Evolutionary conservation across 352 stramenopile genomes (phyloP), one percentile per base, ranked within the genome.

Genomic region (Thraustotheca clavata): DNA sequence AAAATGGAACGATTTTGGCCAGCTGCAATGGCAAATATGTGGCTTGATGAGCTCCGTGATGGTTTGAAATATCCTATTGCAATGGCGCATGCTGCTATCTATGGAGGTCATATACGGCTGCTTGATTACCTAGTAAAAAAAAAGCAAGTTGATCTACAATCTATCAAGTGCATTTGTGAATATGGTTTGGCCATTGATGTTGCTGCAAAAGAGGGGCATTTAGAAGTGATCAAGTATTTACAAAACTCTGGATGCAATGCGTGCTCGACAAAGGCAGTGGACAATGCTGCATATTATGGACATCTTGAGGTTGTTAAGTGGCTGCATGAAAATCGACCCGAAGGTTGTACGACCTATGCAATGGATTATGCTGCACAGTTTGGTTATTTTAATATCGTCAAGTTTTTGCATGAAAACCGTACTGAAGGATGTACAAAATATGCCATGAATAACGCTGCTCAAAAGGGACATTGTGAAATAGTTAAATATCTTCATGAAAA

Each of bases 301-400:
- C 55, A 63, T 24, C 38, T 63, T 38, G 6, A 63, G 16, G 55
- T 63, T 5, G 36, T 63, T 24, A 7, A 6, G 22, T 63, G 26
- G 6, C 55, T 63, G 18, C 18, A 24, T 16, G 9, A 54, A n/a
- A 38, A 63, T 24, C 55, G 55, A 31, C 39, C n/a, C 29, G 55
- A 63, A 24, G 55, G 55, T 9, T 63, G 55, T 38, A 14, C 27
- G 6, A 16, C 14, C 8, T 29, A 59, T 9, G 49, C 49, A 9
- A 9, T 59, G 20, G 29, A 29, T 12, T n/a, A 38, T 47, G 49
- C 49, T 26, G 49, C 49, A 9, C 18, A n/a, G 18, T 22, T 22
- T 47, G 49, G 49, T 11, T 34, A 59, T n/a, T 18, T 59, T n/a
- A 34, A 59, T 34, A n/a, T 59, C 11, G 18, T 59, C 18, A 34